Conservation (phyloP, 805 yeast genomes). For the Cyberlindnera subsufficiens region DNA sequence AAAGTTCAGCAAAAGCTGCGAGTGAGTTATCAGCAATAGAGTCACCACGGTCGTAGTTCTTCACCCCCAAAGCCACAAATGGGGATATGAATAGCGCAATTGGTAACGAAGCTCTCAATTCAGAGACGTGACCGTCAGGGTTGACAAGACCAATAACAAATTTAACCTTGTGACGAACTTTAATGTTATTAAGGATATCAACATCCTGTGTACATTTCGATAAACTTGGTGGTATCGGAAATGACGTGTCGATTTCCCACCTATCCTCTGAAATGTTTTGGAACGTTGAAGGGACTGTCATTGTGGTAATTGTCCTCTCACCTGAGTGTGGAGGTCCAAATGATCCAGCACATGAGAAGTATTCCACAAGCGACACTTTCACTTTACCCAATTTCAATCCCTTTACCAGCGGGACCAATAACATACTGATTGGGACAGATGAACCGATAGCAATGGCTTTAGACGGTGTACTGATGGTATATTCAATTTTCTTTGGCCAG, state of each 20-base stretch:
- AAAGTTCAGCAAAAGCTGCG: conserved; percentile 21
- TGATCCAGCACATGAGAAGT: conserved; percentile 53
- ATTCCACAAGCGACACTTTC: conserved; percentile 62
- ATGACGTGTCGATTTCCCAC: conserved; percentile 66
- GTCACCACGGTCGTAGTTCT: conserved; percentile 22
- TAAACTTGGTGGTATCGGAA: conserved; percentile 68
- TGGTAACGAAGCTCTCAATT: conserved; percentile 86
- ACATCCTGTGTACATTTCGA: conserved; percentile 84
- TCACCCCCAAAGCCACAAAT: conserved; percentile 65
- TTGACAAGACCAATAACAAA: conserved; percentile 74
- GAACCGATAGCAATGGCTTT: conserved; percentile 91
- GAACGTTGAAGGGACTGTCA: conserved; percentile 31
- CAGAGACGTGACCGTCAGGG: conserved; percentile 91
- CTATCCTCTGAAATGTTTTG: conserved; percentile 38
- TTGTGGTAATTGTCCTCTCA: conserved; percentile 58
- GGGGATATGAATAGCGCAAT: conserved; percentile 74
- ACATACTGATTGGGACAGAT: conserved; percentile 58
- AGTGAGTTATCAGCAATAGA: conserved; percentile 17
- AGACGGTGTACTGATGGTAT: conserved; percentile 78
- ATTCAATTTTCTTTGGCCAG: conserved; percentile 94
- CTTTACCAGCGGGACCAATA: conserved; percentile 73
- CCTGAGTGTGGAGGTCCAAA: conserved; percentile 51
- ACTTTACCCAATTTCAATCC: conserved; percentile 77
- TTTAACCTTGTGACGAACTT: conserved; percentile 84
- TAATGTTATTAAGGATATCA: conserved; percentile 58